Evolutionary conservation across 1,284 basidiomycete species (phyloP), one percentile per base, ranked within the genome.

Genomic region (Puccinia hordei): DNA sequence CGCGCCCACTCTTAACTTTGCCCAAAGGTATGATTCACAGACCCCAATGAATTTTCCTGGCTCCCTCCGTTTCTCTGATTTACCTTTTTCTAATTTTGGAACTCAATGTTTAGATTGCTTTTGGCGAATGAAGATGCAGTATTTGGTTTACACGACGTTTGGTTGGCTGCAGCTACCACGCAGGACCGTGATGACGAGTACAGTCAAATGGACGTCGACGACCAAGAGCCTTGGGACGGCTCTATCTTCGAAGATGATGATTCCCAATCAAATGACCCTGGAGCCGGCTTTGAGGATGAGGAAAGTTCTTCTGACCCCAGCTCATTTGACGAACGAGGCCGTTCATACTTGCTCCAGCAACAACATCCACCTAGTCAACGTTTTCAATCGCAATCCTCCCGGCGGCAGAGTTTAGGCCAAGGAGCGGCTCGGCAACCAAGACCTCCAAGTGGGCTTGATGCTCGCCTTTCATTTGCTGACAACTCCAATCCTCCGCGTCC

Each of bases 141-240:
- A 9, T 93, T 92, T 72, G 92, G 91, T 82, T 92, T 96, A 82
- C 92, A 93, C 5, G 94, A 95, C 86, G 87, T 96, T 19, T 96
- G 94, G 94, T 92, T 96, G 81, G 93, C 94, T 13, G 91, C 93
- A 30, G 94, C 94, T 3, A 93, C 94, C 87, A 93, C 93, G 10
- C 77, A 79, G 30, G 77, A 79, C 4, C 65, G 77, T 81, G 92
- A 90, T 12, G 94, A 95, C 83, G 92, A 92, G 53, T 81, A 84
- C 27, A 84, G 82, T 41, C 84, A 83, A 83, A 92, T 93, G 82
- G 90, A 92, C 82, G 38, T 38, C 33, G 89, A 90, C 3, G 91
- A 91, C 8, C 82, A 83, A 41, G 59, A 22, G 15, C 46, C 38
- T 38, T 59, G 57, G 57, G 61, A 80, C 27, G 35, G 65, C 38